A percentile compares a stretch with the other conserved stretches of the same genome.
Evolutionary conservation across 1,284 basidiomycete genomes (phyloP).

Genomic region (Rhodotorula sp.): DNA sequence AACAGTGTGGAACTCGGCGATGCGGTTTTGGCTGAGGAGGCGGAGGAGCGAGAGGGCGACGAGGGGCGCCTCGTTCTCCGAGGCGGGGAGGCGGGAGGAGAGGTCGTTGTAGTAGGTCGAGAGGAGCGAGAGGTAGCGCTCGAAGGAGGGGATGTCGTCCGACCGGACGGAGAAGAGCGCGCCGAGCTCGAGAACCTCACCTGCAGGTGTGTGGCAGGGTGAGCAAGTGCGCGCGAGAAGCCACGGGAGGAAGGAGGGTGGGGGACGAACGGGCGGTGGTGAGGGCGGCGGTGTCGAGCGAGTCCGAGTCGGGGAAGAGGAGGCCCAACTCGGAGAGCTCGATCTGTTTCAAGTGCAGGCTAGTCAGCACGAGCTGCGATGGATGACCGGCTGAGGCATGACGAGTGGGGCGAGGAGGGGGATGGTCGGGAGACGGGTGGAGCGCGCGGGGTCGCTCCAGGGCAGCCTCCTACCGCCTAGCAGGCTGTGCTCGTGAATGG

Average conservation of each 20-base stretch:
- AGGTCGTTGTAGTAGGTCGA: conserved; percentile 88
- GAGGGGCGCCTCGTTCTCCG: conserved; percentile 81
- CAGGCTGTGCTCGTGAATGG: too few relatives aligned
- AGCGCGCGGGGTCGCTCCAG: too few relatives aligned
- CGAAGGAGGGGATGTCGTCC: conserved; percentile 86
- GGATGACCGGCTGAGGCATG: too few relatives aligned
- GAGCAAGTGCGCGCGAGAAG: conserved; percentile 47
- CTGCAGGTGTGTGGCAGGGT: neutral
- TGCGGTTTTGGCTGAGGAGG: conserved; percentile 91
- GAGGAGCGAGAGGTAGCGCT: conserved; percentile 91
- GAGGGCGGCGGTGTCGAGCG: conserved; percentile 16
- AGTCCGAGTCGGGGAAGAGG: conserved; percentile 60
- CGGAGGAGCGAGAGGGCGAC: conserved; percentile 92
- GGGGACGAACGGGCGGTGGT: conserved; percentile 19
- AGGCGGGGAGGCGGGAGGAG: conserved; percentile 65
- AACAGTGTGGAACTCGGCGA: conserved; percentile 98
- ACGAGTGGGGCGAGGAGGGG: neutral
- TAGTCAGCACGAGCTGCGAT: neutral
- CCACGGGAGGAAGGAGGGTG: neutral
- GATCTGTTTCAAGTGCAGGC: conserved; percentile 59
- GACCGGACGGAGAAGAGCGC: conserved; percentile 89
- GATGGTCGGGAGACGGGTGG: too few relatives aligned
- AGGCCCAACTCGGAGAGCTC: conserved; percentile 75
- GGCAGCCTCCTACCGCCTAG: too few relatives aligned
- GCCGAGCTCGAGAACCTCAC: conserved; percentile 93